Evolutionary conservation across 805 yeast species (phyloP), one percentile per base, ranked within the genome.

Genomic region (Wickerhamiella siamensis): DNA sequence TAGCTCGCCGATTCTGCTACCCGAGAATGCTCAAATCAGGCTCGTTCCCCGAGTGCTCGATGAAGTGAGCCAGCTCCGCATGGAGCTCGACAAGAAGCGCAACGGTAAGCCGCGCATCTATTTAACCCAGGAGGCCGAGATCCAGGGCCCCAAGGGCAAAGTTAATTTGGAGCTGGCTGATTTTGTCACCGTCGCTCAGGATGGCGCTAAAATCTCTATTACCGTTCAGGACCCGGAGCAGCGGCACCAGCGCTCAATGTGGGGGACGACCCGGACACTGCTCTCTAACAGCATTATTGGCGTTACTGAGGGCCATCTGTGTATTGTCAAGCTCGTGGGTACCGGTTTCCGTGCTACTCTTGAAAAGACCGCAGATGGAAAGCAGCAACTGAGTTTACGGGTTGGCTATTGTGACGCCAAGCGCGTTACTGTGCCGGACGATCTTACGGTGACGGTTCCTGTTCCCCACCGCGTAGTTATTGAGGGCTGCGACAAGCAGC

Each of bases 291-390:
- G 80, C 51, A 70, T 88, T 22, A 66, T 73, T 31, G 99, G 99
- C 40, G 94, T 86, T 32, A 76, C 84, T 33, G 97, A 87, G 53
- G 97, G 97, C 12, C 97, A 91, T 59, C 62, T 84, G 47, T 75
- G 91, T 20, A 80, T 87, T 43, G 69, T 91, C 48, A 82, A 77
- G 62, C 79, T 91, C 51, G 93, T 84, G 15, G 99, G 99, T 50
- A 88, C 97, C 10, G 99, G 99, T 59, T 91, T 82, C 71, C 77
- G 97, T 63, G 95, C 93, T 2, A 69, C 74, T 46, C 57, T 88
- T 16, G 93, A 83, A 51, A 72, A 71, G 36, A 58, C 56, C 37
- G 63, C 66, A 21, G 41, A 42, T n/a, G 76, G 74, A 15, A 65
- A 62, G 29, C 67, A 73, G 44, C 69, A 71, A 58, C 79, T 88